Base-by-base conservation (phyloP, 257 asterid species). In the Thymus quinquecostatus region DNA sequence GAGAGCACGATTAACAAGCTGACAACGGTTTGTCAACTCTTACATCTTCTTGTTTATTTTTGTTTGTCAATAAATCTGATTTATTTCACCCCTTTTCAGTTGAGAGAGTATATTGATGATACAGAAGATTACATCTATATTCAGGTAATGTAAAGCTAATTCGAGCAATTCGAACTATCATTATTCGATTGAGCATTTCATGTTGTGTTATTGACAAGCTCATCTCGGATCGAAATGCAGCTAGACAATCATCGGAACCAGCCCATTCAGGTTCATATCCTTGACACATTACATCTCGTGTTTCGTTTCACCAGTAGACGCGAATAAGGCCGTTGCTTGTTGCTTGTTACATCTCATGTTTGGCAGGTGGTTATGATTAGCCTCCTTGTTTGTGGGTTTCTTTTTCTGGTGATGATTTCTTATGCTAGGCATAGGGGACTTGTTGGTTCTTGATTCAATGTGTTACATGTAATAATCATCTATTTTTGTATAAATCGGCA, bases 71-170 rank as follows among this genome's bases (percentile, higher is more conserved):
- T 43, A 6, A 28, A 6, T 2, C 3, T 43, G 1, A 2, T 67
- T 8, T 3, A 10, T 36, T 21, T 49, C 11, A 21, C 28, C 44
- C 51, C 12, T 50, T 70, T 78, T 67, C 89, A 94, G 99, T 69
- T 94, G 81, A 77, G 95, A 70, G 97, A 94, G 70, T 91, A 94
- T 70, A 91, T 89, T 38, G 96, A 91, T 56, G 97, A 93, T 85
- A 91, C 97, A 3, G 97, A 93, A 80, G 98, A 93, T 75, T 94
- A 94, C 79, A 91, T 94, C 77, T 88, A 94, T 71, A 94, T 94
- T 73, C 99, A 94, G 97, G 99, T 94, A 63, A 60, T 8, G 10
- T 30, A 12, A 41, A 50, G 44, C 71, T 72, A 33, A 38, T 14
- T 27, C 21, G 21, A 21, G 21, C 21, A 21, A 21, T 21, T 21